Percentiles rank a stretch among this genome's conserved stretches.
Conservation (phyloP, 495 filamentous ascomycete species). For the Talaromyces stipitatus region DNA sequence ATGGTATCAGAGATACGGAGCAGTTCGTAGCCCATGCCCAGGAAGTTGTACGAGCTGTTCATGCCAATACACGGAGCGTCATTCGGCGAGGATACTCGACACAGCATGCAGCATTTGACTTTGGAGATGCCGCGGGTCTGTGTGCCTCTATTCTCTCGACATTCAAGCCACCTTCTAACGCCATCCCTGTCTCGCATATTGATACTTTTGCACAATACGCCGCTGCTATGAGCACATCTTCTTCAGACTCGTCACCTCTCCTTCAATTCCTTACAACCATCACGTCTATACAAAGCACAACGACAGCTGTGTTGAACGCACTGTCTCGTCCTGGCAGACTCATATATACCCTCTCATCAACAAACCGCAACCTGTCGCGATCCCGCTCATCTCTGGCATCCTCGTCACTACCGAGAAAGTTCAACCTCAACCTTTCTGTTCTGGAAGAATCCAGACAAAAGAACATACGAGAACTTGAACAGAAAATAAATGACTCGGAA, state of each 20-base stretch:
- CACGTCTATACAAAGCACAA: conserved; percentile 67
- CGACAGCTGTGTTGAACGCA: conserved; percentile 69
- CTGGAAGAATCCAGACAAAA: conserved; percentile 85
- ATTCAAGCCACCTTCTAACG: conserved; percentile 34
- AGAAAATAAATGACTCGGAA: conserved; percentile 58
- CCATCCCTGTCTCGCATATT: conserved; percentile 58
- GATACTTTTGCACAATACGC: conserved; percentile 68
- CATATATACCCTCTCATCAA: conserved; percentile 58
- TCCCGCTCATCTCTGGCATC: conserved; percentile 60
- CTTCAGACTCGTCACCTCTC: conserved; percentile 62
- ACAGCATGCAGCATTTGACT: conserved; percentile 42
- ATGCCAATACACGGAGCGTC: conserved; percentile 71
- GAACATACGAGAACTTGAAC: conserved; percentile 68
- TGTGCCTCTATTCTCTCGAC: conserved; percentile 47
- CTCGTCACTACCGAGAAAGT: conserved; percentile 39
- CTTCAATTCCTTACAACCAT: conserved; percentile 65
- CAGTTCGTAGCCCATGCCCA: conserved; percentile 84
- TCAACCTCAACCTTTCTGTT: conserved; percentile 42
- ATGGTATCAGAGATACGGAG: conserved; percentile 86
- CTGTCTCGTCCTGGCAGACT: conserved; percentile 75
- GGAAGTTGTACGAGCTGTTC: conserved; percentile 77
- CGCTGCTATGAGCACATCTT: conserved; percentile 54
- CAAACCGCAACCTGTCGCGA: conserved; percentile 64
- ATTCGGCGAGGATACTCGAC: conserved; percentile 46
- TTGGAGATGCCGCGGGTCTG: conserved; percentile 59